Evolutionary conservation across 2,329 filamentous ascomycete species (phyloP).

Genomic region (Claviceps digitariae): DNA sequence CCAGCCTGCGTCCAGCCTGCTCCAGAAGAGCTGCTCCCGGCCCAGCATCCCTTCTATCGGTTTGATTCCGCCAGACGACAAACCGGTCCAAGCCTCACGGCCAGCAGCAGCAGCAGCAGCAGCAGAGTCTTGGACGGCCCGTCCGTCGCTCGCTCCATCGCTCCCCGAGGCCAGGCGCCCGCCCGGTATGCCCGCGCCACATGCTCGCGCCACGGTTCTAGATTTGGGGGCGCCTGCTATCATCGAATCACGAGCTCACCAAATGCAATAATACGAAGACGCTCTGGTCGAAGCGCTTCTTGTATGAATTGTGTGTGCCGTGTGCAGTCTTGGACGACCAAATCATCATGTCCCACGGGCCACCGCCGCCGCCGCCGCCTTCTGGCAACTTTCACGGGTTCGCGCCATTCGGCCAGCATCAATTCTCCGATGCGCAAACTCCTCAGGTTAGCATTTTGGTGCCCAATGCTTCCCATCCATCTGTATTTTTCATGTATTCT

Average conservation of each 20-base stretch:
- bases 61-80: too few species aligned
- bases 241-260: background rate
- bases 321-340: background rate
- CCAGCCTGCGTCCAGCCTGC: background rate
- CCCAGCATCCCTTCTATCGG: background rate
- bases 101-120: too few species aligned
- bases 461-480: background rate
- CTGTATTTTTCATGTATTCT: too few species aligned
- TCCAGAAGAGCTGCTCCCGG: too few species aligned
- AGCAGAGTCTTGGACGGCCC: too few species aligned
- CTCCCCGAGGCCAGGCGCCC: constrained; percentile 1
- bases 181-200: constrained; percentile 5
- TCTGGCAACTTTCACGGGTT: constrained; percentile 3
- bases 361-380: too few species aligned
- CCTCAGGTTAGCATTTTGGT: constrained; percentile 5
- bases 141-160: too few species aligned
- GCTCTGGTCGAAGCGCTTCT: too few species aligned
- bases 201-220: constrained; percentile 2
- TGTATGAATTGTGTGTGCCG: too few species aligned
- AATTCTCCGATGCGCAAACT: constrained; percentile 3
- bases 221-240: background rate
- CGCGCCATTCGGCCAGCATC: constrained; percentile 2
- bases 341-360: constrained; percentile 7
- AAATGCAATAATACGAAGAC: constrained; percentile 5
- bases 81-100: too few species aligned